Evolutionary conservation across 2,329 filamentous ascomycete species (phyloP).

Genomic region (Pochonia chlamydosporia): DNA sequence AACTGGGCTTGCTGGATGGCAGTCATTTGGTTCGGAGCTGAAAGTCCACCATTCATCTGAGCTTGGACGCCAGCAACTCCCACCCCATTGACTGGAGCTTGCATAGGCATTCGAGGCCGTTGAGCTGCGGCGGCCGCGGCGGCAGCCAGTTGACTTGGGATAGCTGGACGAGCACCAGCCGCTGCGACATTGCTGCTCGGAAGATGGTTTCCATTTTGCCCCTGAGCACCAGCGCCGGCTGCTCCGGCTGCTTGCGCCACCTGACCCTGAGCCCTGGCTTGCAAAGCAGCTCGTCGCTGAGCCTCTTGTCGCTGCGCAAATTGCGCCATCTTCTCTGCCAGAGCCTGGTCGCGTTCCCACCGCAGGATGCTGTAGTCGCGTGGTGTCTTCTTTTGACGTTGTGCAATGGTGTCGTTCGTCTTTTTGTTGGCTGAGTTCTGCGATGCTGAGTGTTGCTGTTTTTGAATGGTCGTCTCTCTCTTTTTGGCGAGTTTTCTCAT

Average conservation of each 20-base stretch:
- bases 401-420: constrained; percentile 57
- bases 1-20: constrained; percentile 65
- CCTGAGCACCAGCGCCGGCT: constrained; percentile 23
- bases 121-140: constrained; percentile 31
- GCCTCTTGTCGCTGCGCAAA: constrained; percentile 55
- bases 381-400: constrained; percentile 64
- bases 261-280: constrained; percentile 41
- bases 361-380: constrained; percentile 87
- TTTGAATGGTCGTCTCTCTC: constrained; percentile 76
- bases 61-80: constrained; percentile 35
- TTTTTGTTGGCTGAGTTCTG: constrained; percentile 77
- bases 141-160: constrained; percentile 38
- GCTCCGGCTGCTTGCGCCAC: constrained; percentile 36
- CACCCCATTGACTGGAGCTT: constrained; percentile 47
- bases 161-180: constrained; percentile 27
- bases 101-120: constrained; percentile 46
- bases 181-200: constrained; percentile 22
- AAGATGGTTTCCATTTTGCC: constrained; percentile 21
- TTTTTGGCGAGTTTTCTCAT: constrained; percentile 97
- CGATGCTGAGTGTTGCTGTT: constrained; percentile 80
- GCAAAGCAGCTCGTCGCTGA: constrained; percentile 43
- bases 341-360: constrained; percentile 72
- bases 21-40: constrained; percentile 54
- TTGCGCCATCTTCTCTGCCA: constrained; percentile 54
- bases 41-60: constrained; percentile 46